A percentile compares a stretch with the other conserved stretches of the same genome.
phyloP scores from a whole-genome alignment of 768 basidiomycete species.

The Tulasnella sp. region DNA sequence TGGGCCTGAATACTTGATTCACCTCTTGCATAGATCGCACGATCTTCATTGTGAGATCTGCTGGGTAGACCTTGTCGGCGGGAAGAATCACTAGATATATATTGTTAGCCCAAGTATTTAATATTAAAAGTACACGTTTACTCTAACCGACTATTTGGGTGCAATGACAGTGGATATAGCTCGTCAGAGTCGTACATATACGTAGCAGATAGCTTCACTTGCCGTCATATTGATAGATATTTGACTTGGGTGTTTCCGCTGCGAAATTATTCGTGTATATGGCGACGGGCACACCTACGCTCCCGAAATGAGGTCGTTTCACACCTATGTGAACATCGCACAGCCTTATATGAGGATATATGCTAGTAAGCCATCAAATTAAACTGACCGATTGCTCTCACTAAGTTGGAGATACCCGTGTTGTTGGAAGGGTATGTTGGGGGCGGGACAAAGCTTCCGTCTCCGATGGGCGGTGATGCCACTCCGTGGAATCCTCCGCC shows the following conservation, averaged over 20 bases:
- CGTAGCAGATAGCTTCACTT: conserved; percentile 23
- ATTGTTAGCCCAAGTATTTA: conserved; percentile 16
- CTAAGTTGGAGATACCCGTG: background rate
- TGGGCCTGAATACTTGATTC: conserved; percentile 60
- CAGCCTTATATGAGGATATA: no score
- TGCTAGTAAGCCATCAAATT: background rate
- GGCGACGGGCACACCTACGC: conserved; percentile 37
- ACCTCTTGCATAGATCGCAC: conserved; percentile 47
- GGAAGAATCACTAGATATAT: conserved; percentile 50
- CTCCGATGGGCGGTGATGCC: conserved; percentile 2
- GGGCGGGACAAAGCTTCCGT: background rate
- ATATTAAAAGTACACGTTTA: background rate
- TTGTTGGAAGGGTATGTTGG: background rate
- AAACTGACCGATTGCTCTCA: background rate
- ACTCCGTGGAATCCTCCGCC: background rate
- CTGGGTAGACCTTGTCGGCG: conserved; percentile 58
- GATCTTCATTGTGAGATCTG: conserved; percentile 57
- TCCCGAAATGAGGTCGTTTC: conserved; percentile 53
- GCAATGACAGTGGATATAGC: no score
- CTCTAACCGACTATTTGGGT: conserved; percentile 44
- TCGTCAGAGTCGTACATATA: no score
- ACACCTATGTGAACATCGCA: no score
- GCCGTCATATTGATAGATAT: conserved; percentile 77
- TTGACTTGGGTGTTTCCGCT: conserved; percentile 47
- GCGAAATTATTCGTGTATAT: conserved; percentile 53